These are phyloP conservation scores for Pleurotus sapidus DNA, from an alignment of 768 basidiomycete species.

Conservation along the genomic window DNA sequence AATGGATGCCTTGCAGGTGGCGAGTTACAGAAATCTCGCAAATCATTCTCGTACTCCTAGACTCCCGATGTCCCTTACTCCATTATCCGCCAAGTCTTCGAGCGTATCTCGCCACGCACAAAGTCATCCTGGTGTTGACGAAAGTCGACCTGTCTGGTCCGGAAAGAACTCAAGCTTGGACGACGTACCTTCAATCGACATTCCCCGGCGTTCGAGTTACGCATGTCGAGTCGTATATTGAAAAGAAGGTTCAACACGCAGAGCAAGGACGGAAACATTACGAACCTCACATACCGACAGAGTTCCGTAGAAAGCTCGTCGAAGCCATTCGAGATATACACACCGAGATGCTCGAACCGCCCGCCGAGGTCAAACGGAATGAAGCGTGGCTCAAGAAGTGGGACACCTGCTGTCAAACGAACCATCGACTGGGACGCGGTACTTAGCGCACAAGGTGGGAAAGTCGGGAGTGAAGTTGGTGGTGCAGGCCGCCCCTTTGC, in stretches of 20 bases:
- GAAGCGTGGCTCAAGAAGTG: conserved; percentile 50
- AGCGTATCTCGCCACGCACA: conserved; percentile 51
- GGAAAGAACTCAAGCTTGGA: conserved; percentile 63
- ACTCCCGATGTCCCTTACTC: conserved; percentile 84
- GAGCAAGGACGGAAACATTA: conserved; percentile 47
- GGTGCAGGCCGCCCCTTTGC: conserved; percentile 34
- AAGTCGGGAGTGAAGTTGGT: conserved; percentile 43
- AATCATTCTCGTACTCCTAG: conserved; percentile 84
- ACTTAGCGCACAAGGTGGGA: conserved; percentile 37
- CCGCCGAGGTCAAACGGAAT: conserved; percentile 43
- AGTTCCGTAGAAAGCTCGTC: conserved; percentile 64
- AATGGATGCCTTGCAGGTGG: conserved; percentile 55
- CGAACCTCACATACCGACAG: conserved; percentile 67
- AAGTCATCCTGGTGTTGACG: conserved; percentile 75
- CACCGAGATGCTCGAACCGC: conserved; percentile 63
- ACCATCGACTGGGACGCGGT: conserved; percentile 76
- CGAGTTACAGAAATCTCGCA: conserved; percentile 90
- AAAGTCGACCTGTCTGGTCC: conserved; percentile 86
- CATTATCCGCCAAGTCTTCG: conserved; percentile 84
- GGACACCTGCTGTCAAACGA: conserved; percentile 64
- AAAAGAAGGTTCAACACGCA: conserved; percentile 35
- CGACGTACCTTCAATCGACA: conserved; percentile 46
- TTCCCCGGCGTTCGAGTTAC: conserved; percentile 63
- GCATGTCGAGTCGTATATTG: conserved; percentile 74
- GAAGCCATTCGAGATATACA: conserved; percentile 65